phyloP scores from a whole-genome alignment of 257 asterid species.

The Solanum lycopersicoides region DNA sequence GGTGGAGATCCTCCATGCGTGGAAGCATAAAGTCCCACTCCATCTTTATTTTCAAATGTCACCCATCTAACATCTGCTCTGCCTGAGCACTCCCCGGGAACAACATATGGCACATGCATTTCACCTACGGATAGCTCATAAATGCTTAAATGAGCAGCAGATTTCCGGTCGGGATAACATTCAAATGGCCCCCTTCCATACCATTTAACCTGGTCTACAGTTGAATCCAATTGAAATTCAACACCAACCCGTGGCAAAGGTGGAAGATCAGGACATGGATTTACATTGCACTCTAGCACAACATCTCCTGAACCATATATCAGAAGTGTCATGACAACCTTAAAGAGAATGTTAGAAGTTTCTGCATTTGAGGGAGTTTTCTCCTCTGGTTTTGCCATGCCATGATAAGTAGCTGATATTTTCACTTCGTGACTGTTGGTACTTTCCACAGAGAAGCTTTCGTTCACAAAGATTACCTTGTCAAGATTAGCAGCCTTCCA shows the following conservation, averaged over 20 bases:
- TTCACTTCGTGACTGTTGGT: constrained; percentile 39
- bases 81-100: constrained; percentile 78
- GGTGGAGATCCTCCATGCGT: constrained; percentile 60
- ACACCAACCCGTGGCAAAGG: constrained; percentile 95
- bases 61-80: constrained; percentile 96
- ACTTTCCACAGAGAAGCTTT: constrained; percentile 44
- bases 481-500: constrained; percentile 73
- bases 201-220: constrained; percentile 69
- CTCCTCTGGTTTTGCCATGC: constrained; percentile 32
- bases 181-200: constrained; percentile 93
- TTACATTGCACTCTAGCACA: constrained; percentile 57
- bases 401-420: constrained; percentile 40
- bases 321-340: constrained; percentile 42
- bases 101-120: constrained; percentile 88
- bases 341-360: constrained; percentile 26
- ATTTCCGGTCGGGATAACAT: constrained; percentile 95
- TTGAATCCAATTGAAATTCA: constrained; percentile 64
- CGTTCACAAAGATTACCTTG: constrained; percentile 26
- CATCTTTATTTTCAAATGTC: constrained; percentile 56
- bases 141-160: constrained; percentile 76
- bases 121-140: constrained; percentile 55
- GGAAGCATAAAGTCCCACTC: constrained; percentile 74
- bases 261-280: constrained; percentile 65
- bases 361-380: constrained; percentile 14
- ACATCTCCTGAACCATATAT: constrained; percentile 80